Conservation (phyloP, 305 asterid genomes). For the Fraxinus xanthoxyloides region DNA sequence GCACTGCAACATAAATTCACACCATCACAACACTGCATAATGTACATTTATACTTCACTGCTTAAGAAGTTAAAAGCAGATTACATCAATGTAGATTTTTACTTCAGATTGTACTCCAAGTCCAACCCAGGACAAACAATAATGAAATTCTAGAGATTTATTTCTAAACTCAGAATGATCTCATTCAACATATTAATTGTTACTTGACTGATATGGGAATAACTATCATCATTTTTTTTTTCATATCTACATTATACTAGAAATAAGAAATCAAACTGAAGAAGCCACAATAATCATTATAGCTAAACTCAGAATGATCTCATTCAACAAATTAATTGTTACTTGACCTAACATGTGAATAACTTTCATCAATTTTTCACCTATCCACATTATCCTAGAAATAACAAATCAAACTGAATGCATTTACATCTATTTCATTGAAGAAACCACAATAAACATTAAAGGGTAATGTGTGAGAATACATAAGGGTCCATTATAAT, state of each 20-base stretch:
- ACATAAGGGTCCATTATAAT: background rate
- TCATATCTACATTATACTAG: background rate
- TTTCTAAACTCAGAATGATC: background rate
- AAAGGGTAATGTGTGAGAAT: background rate
- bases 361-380: background rate
- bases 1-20: conserved; percentile 26
- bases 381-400: background rate
- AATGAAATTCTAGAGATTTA: background rate
- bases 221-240: background rate
- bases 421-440: background rate
- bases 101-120: background rate
- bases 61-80: background rate
- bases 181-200: background rate
- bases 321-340: background rate
- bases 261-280: background rate
- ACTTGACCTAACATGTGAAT: background rate
- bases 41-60: conserved; percentile 8
- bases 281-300: background rate
- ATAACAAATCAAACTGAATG: background rate
- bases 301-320: background rate
- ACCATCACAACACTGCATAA: conserved; percentile 7
- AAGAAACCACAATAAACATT: background rate
- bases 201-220: background rate
- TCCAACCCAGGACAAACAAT: background rate
- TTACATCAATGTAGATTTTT: background rate